These are phyloP conservation scores for Mycena capillaripes DNA, from an alignment of 768 basidiomycete genomes.

Conservation along the genomic window DNA sequence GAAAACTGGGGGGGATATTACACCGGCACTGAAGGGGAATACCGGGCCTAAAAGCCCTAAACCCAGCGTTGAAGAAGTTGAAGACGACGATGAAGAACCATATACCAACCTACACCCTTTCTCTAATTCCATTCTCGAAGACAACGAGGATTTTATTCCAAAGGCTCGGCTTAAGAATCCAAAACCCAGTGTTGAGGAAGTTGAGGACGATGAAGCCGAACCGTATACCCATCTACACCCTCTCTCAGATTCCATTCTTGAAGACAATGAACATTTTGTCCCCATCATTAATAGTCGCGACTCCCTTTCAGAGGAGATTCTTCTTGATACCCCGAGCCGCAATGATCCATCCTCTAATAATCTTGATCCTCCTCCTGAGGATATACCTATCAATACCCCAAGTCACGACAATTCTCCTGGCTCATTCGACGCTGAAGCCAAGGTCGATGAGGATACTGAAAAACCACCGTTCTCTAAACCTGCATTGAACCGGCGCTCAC, in stretches of 20 bases:
- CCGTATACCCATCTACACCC: too few relatives aligned
- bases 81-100: not conserved
- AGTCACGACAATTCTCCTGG: not conserved
- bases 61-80: not conserved
- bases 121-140: too few relatives aligned
- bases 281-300: not conserved
- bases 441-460: not conserved
- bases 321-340: too few relatives aligned
- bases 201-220: too few relatives aligned
- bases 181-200: too few relatives aligned
- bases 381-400: not conserved
- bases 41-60: not conserved
- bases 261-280: not conserved
- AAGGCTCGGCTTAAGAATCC: too few relatives aligned
- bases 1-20: not conserved
- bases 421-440: too few relatives aligned
- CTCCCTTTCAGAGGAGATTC: too few relatives aligned
- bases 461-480: not conserved
- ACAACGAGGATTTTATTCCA: too few relatives aligned
- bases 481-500: not conserved
- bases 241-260: not conserved
- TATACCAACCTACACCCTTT: not conserved
- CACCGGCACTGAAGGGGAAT: not conserved
- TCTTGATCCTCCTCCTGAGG: not conserved
- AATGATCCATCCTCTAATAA: too few relatives aligned